Percentiles rank a stretch among this genome's conserved stretches.
Evolutionary conservation across 352 stramenopile species (phyloP).

Genomic region (Phytophthora boehmeriae): DNA sequence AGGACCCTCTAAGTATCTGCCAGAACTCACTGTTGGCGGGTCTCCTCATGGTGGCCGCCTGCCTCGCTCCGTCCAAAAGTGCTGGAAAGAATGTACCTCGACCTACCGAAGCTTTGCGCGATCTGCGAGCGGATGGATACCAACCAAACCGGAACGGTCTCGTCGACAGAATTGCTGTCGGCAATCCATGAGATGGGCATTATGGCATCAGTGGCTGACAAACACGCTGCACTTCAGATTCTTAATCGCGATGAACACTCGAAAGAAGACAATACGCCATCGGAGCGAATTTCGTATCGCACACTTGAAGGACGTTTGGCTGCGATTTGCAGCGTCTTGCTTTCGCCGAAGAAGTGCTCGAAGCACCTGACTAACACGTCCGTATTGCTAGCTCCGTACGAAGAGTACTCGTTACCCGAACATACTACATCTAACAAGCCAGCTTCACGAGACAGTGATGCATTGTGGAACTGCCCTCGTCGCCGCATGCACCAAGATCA

Average conservation of each 20-base stretch:
- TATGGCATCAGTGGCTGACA: conserved; percentile 57
- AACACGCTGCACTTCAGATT: conserved; percentile 58
- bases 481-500: conserved; percentile 68
- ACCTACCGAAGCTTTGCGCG: conserved; percentile 44
- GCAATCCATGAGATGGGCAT: conserved; percentile 68
- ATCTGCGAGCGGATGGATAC: conserved; percentile 58
- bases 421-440: conserved; percentile 20
- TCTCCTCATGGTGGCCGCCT: conserved; percentile 14
- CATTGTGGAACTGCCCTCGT: conserved; percentile 70
- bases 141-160: conserved; percentile 47
- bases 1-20: conserved; percentile 32
- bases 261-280: not conserved
- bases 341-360: conserved; percentile 69
- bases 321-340: conserved; percentile 63
- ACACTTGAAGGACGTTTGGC: conserved; percentile 50
- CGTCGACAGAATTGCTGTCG: conserved; percentile 49
- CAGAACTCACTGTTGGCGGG: conserved; percentile 34
- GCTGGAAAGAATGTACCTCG: conserved; percentile 65
- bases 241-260: conserved; percentile 24
- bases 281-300: conserved; percentile 51
- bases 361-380: conserved; percentile 77
- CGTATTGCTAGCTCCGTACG: conserved; percentile 65
- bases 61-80: conserved; percentile 68
- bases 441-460: conserved; percentile 41
- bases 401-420: conserved; percentile 32